phyloP scores from a whole-genome alignment of 768 basidiomycete species.

The Termitomyces sp. region DNA sequence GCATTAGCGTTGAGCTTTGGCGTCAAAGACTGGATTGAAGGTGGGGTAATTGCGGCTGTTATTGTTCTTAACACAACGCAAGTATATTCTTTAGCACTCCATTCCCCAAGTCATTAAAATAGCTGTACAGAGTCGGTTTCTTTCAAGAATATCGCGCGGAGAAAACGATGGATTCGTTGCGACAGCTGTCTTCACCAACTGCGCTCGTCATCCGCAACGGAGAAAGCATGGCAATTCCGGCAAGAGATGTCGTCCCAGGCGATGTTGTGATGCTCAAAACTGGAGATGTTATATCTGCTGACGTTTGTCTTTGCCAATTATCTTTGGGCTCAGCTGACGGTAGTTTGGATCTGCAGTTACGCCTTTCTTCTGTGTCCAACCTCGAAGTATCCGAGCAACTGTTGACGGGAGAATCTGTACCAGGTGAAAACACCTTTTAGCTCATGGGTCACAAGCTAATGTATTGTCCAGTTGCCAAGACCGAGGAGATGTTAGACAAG shows the following conservation, averaged over 20 bases:
- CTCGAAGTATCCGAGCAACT: slow-evolving; percentile 47
- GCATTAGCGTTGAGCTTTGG: slow-evolving; percentile 49
- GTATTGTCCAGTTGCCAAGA: slow-evolving; percentile 31
- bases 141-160: slow-evolving; percentile 44
- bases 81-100: neutral
- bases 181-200: slow-evolving; percentile 41
- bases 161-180: slow-evolving; percentile 46
- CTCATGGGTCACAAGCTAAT: neutral
- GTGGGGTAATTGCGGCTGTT: slow-evolving; percentile 43
- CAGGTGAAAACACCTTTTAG: slow-evolving; percentile 21
- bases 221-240: slow-evolving; percentile 33
- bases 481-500: slow-evolving; percentile 22
- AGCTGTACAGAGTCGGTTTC: slow-evolving; percentile 32
- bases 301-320: slow-evolving; percentile 22
- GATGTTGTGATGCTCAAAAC: slow-evolving; percentile 34
- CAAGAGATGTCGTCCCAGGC: slow-evolving; percentile 38
- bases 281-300: slow-evolving; percentile 41
- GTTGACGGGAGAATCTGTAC: slow-evolving; percentile 48
- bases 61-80: slow-evolving; percentile 37
- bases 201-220: slow-evolving; percentile 39
- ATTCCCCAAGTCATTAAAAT: neutral
- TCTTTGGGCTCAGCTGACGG: neutral
- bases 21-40: slow-evolving; percentile 49
- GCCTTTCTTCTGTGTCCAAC: slow-evolving; percentile 41
- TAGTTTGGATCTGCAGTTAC: slow-evolving; percentile 19